Percentiles rank a stretch among this genome's conserved stretches.
Evolutionary conservation across 2,329 filamentous ascomycete genomes (phyloP).

Genomic region (Shiraia sp.): DNA sequence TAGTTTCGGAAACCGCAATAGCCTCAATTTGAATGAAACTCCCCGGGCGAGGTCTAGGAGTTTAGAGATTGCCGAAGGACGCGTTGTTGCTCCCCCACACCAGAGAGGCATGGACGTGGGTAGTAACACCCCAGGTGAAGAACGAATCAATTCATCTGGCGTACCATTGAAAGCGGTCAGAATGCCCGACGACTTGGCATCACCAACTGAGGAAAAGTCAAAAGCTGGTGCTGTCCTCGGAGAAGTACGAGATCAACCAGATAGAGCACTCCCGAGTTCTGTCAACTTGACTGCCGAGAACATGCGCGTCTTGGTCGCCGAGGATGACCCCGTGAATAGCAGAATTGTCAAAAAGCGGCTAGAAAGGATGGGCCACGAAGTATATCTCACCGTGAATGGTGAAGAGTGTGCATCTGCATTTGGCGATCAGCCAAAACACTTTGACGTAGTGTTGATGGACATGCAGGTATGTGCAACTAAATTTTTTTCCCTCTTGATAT

Average conservation of each 20-base stretch:
- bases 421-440: conserved; percentile 63
- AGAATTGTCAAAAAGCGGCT: conserved; percentile 79
- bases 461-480: conserved; percentile 71
- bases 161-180: conserved; percentile 51
- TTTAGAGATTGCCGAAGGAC: conserved; percentile 21
- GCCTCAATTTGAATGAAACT: conserved; percentile 15
- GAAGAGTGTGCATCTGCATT: conserved; percentile 79
- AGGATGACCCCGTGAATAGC: conserved; percentile 87
- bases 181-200: conserved; percentile 49
- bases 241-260: conserved; percentile 28
- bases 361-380: conserved; percentile 73
- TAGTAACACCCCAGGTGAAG: conserved; percentile 48
- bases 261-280: conserved; percentile 9
- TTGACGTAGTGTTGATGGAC: conserved; percentile 87
- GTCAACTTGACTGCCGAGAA: conserved; percentile 43
- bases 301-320: conserved; percentile 75
- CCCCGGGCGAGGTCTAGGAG: conserved; percentile 29
- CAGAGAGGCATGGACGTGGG: conserved; percentile 52
- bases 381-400: conserved; percentile 76
- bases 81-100: conserved; percentile 26
- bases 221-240: conserved; percentile 31
- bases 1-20: conserved; percentile 31
- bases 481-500: not conserved
- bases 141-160: conserved; percentile 45
- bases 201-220: conserved; percentile 10